Base-by-base conservation (phyloP, 257 asterid species). In the Leonotis leonurus region DNA sequence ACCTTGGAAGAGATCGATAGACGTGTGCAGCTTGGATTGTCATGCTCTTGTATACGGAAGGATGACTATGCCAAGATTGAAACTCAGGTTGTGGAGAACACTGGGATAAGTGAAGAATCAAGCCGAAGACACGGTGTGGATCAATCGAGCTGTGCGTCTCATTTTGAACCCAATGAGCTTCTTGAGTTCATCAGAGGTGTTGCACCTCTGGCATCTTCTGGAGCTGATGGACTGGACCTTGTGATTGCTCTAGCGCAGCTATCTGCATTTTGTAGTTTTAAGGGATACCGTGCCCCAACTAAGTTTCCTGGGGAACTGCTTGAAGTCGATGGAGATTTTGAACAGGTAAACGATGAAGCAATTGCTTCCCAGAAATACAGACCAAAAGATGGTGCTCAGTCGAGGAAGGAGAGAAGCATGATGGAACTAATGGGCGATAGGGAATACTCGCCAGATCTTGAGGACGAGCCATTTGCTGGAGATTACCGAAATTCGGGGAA, bases 1-100 rank as follows among this genome's bases (percentile, higher is more conserved):
- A 94, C 99, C 51, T 77, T 93, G 78, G 86, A 81, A 62, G 99
- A 93, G 82, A 87, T 93, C 68, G 73, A 87, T 4, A 79, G 97
- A 71, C 80, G 96, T 20, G 84, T 89, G 32, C 84, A 76, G 79
- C 76, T 93, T 53, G 97, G 99, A 27, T 59, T 93, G 72, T 67
- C 92, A 0, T 93, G 99, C 59, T 80, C 89, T 70, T 93, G 99
- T 65, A 66, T 58, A 21, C 83, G 87, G 1, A 70, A 75, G 70
- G 84, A 84, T 45, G 85, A 60, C 7, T 68, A 51, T 70, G 71
- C 74, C 6, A 72, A 60, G 70, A 80, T 89, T 14, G 85, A 83
- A 71, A 57, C 75, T 64, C 97, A 93, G 80, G 58, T 65, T 62
- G 80, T 93, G 25, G 95, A 89, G 65, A 93, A 89, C 60, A 60